A percentile compares a stretch with the other conserved stretches of the same genome.
These are phyloP conservation scores for Annulohypoxylon stygium DNA, from an alignment of 495 filamentous ascomycete species.

Conservation along the genomic window DNA sequence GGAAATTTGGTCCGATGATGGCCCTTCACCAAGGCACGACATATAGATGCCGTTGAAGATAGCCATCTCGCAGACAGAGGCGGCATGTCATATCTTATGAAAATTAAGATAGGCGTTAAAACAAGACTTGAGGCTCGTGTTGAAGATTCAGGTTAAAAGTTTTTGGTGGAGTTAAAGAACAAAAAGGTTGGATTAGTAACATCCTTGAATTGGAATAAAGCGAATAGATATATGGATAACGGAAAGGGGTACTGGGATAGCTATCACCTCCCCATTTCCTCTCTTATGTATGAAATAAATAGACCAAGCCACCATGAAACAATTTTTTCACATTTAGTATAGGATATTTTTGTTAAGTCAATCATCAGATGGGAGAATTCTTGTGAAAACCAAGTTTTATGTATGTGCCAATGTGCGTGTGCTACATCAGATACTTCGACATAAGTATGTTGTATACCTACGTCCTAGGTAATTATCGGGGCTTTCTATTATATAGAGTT, in stretches of 20 bases:
- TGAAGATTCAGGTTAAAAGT: slow-evolving; percentile 13
- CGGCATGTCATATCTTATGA: slow-evolving; percentile 45
- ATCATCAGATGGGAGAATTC: background rate
- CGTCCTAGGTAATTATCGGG: background rate
- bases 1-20: slow-evolving; percentile 15
- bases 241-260: background rate
- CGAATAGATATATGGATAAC: background rate
- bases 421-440: background rate
- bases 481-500: background rate
- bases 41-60: slow-evolving; percentile 23
- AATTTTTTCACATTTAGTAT: background rate
- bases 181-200: background rate
- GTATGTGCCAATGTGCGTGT: background rate
- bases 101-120: slow-evolving; percentile 29
- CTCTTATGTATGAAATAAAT: background rate
- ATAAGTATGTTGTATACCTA: background rate
- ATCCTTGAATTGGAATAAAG: slow-evolving; percentile 10
- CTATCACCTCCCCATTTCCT: background rate
- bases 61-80: slow-evolving; percentile 43
- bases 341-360: background rate
- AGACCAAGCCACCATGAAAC: background rate
- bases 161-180: slow-evolving; percentile 36
- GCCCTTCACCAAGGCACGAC: slow-evolving; percentile 8
- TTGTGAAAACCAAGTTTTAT: background rate
- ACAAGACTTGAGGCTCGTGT: slow-evolving; percentile 28